Base-by-base conservation (phyloP, 1,284 basidiomycete species). In the Ustanciosporium gigantosporum region DNA sequence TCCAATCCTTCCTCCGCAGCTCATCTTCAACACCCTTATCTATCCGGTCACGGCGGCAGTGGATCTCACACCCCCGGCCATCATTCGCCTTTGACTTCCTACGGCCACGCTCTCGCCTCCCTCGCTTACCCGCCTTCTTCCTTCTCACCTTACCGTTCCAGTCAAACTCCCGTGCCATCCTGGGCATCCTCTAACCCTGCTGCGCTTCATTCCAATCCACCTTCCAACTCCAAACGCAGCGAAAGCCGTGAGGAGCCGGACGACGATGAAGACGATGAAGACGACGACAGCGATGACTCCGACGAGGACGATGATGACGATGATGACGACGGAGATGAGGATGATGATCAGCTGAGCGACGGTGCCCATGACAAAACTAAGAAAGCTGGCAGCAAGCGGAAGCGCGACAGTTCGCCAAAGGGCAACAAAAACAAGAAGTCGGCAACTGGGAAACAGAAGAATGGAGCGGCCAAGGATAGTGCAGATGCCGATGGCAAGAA, bases 101-200 rank as follows among this genome's bases (percentile, higher is more conserved):
- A 60, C 39, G 56, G 51, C 15, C 62, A 66, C 24, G 51, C 62
- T 20, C 51, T 66, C 15, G 56, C 62, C 1, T 66, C 62, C 27
- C 52, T 66, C 9, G 62, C 51, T 29, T 66, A 66, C 24, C 45
- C 51, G 2, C 43, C 62, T 9, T 59, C 62, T 0, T 59, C 61
- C 6, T 60, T 56, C 22, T 48, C 51, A 4, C 51, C 62, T 11
- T 55, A 60, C 29, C 50, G 62, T 5, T 31, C 41, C 3, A 36
- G 31, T 13, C 51, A 53, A 27, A 32, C 42, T 3, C 50, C 56
- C 8, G 31, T 25, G 6, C 16, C 53, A 19, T 32, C 46, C 5
- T 66, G 62, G 62, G 38, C 47, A 4, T 3, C 62, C 4, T 41
- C 39, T 40, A 56, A 66, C 24, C 57, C 57, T 3, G 41, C 56